Evolutionary conservation across 2,329 filamentous ascomycete genomes (phyloP).

Genomic region (Fusarium secorum): DNA sequence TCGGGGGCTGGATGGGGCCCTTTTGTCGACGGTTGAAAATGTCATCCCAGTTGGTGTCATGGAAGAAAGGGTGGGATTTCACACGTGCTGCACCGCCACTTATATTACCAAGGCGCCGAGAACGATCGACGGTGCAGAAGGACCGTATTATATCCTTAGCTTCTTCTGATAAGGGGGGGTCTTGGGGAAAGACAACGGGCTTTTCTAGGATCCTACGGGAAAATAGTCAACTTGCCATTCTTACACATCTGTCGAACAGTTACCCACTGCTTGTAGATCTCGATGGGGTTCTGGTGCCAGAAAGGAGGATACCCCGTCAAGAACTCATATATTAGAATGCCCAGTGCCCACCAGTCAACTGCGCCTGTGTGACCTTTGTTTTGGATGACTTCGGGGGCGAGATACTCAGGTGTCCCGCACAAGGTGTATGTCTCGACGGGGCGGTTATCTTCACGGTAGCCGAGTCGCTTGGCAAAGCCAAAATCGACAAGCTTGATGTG

Average conservation of each 20-base stretch:
- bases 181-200: slow-evolving; percentile 75
- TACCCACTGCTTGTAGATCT: slow-evolving; percentile 80
- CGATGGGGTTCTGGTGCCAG: slow-evolving; percentile 86
- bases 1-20: slow-evolving; percentile 78
- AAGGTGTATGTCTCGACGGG: slow-evolving; percentile 79
- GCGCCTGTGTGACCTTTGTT: slow-evolving; percentile 80
- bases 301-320: slow-evolving; percentile 86
- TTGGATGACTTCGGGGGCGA: slow-evolving; percentile 84
- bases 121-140: slow-evolving; percentile 81
- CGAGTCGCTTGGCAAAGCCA: slow-evolving; percentile 83
- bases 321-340: slow-evolving; percentile 85
- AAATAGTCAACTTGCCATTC: not conserved
- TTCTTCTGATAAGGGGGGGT: slow-evolving; percentile 69
- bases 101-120: slow-evolving; percentile 79
- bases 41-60: slow-evolving; percentile 76
- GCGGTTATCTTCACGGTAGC: slow-evolving; percentile 56
- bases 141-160: slow-evolving; percentile 79
- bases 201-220: slow-evolving; percentile 75
- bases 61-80: slow-evolving; percentile 80
- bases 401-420: slow-evolving; percentile 84
- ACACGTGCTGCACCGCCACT: slow-evolving; percentile 75
- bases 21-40: slow-evolving; percentile 68
- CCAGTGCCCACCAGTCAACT: slow-evolving; percentile 89
- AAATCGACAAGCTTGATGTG: slow-evolving; percentile 87
- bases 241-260: not conserved